Conservation (phyloP, 768 basidiomycete genomes). For the Phallus indusiatus region DNA sequence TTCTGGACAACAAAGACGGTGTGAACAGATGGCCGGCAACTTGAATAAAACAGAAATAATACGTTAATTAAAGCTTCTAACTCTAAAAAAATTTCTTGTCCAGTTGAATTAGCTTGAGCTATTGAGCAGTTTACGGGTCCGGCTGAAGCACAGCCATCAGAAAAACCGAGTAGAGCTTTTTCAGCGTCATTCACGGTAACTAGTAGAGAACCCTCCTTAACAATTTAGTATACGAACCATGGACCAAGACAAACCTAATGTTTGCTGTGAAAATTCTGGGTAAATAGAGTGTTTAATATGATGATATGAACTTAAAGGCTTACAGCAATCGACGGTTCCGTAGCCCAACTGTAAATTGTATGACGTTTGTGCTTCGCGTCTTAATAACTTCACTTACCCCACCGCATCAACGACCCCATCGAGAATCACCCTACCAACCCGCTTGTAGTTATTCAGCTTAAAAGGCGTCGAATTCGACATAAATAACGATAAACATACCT, state of each 20-base stretch:
- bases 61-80: conserved; percentile 18
- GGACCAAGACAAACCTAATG: too few species aligned
- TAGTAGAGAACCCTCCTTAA: not conserved
- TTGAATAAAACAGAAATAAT: conserved; percentile 15
- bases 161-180: not conserved
- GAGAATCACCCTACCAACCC: conserved; percentile 1
- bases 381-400: not conserved
- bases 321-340: too few species aligned
- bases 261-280: too few species aligned
- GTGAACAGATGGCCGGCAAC: conserved; percentile 15
- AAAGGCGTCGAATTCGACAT: too few species aligned
- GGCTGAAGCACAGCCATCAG: conserved; percentile 12
- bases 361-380: too few species aligned
- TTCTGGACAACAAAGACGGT: not conserved
- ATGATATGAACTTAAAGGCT: too few species aligned
- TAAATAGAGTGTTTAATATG: too few species aligned
- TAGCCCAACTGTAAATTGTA: too few species aligned
- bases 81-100: conserved; percentile 12
- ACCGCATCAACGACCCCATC: conserved; percentile 4
- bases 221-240: not conserved
- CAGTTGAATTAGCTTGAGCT: conserved; percentile 14
- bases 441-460: not conserved
- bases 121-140: conserved; percentile 20
- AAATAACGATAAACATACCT: not conserved
- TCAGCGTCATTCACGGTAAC: not conserved